Evolutionary conservation across 192 early-diverging fungal genomes (phyloP).

Genomic region (Rhizoclosmatium sp.): DNA sequence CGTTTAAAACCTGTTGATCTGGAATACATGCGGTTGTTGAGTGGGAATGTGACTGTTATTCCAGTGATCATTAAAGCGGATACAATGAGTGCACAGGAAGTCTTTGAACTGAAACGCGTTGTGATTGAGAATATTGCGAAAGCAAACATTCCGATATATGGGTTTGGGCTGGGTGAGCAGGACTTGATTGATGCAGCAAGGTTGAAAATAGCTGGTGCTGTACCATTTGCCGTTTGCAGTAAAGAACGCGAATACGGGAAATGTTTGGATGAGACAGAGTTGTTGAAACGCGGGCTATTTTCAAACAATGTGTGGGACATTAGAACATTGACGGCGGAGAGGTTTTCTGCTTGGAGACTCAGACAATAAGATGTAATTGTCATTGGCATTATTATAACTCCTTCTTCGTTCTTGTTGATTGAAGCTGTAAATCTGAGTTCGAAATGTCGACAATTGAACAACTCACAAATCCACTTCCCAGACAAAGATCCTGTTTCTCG

Average conservation of each 20-base stretch:
- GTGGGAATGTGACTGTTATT: slow-evolving; percentile 57
- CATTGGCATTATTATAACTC: too few relatives aligned
- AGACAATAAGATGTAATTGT: not conserved
- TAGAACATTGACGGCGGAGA: slow-evolving; percentile 60
- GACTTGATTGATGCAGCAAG: slow-evolving; percentile 57
- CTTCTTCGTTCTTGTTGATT: too few relatives aligned
- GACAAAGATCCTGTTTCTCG: too few relatives aligned
- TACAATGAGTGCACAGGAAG: slow-evolving; percentile 55
- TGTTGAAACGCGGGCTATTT: slow-evolving; percentile 57
- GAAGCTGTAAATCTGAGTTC: too few relatives aligned
- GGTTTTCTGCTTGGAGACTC: slow-evolving; percentile 48
- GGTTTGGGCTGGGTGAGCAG: slow-evolving; percentile 59
- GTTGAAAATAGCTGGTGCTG: slow-evolving; percentile 53
- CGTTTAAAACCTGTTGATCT: slow-evolving; percentile 75
- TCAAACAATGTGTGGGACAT: slow-evolving; percentile 66
- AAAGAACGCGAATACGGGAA: slow-evolving; percentile 16
- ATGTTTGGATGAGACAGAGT: slow-evolving; percentile 55
- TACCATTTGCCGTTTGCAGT: slow-evolving; percentile 61
- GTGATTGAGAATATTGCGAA: slow-evolving; percentile 59
- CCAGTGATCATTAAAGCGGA: slow-evolving; percentile 76
- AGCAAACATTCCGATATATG: slow-evolving; percentile 66
- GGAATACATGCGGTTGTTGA: slow-evolving; percentile 72
- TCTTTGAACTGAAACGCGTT: slow-evolving; percentile 60
- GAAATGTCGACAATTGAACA: too few relatives aligned
- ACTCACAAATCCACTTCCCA: too few relatives aligned